Base-by-base conservation (phyloP, 768 basidiomycete species). In the Agaricus blazei region DNA sequence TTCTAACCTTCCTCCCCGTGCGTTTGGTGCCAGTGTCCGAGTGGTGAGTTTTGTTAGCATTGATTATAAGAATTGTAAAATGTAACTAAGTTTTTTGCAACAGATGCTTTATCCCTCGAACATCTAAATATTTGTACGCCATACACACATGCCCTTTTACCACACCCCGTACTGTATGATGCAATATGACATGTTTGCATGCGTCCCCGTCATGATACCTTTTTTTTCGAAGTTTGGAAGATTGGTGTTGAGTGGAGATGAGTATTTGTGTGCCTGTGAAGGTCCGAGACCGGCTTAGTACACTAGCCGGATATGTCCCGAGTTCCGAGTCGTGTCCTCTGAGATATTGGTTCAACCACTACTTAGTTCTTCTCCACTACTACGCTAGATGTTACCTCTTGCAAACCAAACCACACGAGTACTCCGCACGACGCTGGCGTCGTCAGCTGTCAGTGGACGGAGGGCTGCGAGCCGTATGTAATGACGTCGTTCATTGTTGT, bases 91-190 rank as follows among this genome's bases (percentile, higher is more conserved):
- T 19, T 19, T 19, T 58, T 15, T 23, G 31, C 41, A 54, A 3
- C 62, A 93, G 91, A 95, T 95, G 93, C 84, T 95, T 63, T 95
- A 93, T 75, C 92, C 92, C 49, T 93, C 90, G 67, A 86, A 76
- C 67, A 87, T 90, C 70, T 90, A 73, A 85, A 69, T 48, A 49
- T 57, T 56, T 65, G 45, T 51, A 58, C 55, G 50, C 59, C 67
- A 63, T 70, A 65, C 65, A 62, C 62, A 63, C 67, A 70, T 71
- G 70, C 65, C 63, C 62, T 63, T 64, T 56, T 65, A 64, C 64
- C 61, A 62, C 61, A 59, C 61, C 65, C 60, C 65, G 58, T 72
- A 72, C 64, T 66, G 68, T 73, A 71, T 72, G 71, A 70, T 70
- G 68, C 73, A 74, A 75, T 76, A 76, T 75, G 74, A 74, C 69